phyloP scores from a whole-genome alignment of 2,329 filamentous ascomycete species.

The Penicillium brasilianum region DNA sequence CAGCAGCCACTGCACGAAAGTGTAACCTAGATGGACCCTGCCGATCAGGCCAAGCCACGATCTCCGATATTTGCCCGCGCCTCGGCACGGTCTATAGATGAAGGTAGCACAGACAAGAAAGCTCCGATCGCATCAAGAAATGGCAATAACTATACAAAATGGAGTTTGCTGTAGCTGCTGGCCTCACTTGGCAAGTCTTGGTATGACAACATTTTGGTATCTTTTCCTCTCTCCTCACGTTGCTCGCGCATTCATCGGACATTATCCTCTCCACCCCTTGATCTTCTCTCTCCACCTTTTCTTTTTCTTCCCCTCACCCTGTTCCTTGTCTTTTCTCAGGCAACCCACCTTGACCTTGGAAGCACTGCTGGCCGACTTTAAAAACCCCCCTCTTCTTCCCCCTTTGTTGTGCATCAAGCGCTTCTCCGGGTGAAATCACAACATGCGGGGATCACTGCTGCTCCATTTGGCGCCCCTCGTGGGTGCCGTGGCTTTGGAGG shows the following conservation, averaged over 20 bases:
- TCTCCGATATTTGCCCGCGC: slow-evolving; percentile 22
- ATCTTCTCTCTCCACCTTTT: slow-evolving; percentile 3
- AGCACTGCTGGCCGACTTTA: not conserved
- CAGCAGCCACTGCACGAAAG: not conserved
- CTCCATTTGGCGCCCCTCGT: slow-evolving; percentile 35
- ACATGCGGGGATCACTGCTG: slow-evolving; percentile 36
- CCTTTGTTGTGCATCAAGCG: slow-evolving; percentile 11
- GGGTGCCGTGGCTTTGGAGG: slow-evolving; percentile 34
- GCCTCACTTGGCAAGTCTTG: slow-evolving; percentile 8
- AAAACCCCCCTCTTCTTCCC: not conserved
- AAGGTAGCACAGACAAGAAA: not conserved
- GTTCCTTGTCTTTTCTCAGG: not conserved
- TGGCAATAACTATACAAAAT: not conserved
- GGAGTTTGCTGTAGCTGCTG: not conserved
- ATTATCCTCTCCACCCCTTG: slow-evolving; percentile 9
- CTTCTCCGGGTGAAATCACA: slow-evolving; percentile 13
- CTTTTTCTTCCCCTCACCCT: not conserved
- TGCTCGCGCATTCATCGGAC: slow-evolving; percentile 19
- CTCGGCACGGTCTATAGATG: slow-evolving; percentile 1
- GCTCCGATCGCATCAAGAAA: not conserved
- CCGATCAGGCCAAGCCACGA: slow-evolving; percentile 17
- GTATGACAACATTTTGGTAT: not conserved
- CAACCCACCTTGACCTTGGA: not conserved
- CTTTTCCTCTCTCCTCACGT: not conserved
- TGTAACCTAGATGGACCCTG: slow-evolving; percentile 16